Base-by-base conservation (phyloP, 192 early-diverging fungal genomes). In the Hyaloraphidium curvatum region DNA sequence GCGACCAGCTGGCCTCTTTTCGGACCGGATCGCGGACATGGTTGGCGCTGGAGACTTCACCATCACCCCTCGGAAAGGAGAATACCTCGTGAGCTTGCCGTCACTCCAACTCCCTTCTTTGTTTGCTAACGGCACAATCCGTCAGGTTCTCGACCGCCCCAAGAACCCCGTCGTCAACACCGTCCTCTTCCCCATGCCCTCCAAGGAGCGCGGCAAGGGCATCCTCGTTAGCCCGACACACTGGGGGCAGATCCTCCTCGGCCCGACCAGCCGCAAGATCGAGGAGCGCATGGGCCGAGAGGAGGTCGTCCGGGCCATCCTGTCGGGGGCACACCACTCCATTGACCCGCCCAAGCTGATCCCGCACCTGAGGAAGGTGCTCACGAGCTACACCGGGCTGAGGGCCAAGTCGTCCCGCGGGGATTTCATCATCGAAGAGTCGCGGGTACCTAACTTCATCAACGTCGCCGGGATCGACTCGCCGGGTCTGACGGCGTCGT, bases 381-480 rank as follows among this genome's bases (percentile, higher is more conserved):
- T 72, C 40, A 72, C 70, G 17, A 64, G 61, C 1, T 72, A 72
- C 52, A 54, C 70, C 3, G 70, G 70, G 1, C 53, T 68, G 1
- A 53, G 70, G 2, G 60, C 70, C 16, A 72, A 70, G 51, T 69
- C 59, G 28, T 56, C 54, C 19, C 56, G 67, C n/a, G 40, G 48
- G 1, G 70, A 72, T 51, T 72, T 72, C 48, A 66, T 72, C 40
- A 64, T 72, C 50, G 70, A 69, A 35, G 31, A 27, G 14, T 26
- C 28, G 2, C 16, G 31, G 3, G 59, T 52, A 9, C 30, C 25
- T 17, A 59, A 59, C 1, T 64, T 72, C 53, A 56, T 72, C 54
- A 72, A 72, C 53, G 67, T 67, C 13, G 67, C 67, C n/a, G 70
- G 70, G 3, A 72, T 72, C 31, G 70, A 72, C 51, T 71, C 67